Percentiles rank a stretch among this genome's conserved stretches.
Evolutionary conservation across 2,329 filamentous ascomycete genomes (phyloP).

Genomic region (Curvularia verruculosa): DNA sequence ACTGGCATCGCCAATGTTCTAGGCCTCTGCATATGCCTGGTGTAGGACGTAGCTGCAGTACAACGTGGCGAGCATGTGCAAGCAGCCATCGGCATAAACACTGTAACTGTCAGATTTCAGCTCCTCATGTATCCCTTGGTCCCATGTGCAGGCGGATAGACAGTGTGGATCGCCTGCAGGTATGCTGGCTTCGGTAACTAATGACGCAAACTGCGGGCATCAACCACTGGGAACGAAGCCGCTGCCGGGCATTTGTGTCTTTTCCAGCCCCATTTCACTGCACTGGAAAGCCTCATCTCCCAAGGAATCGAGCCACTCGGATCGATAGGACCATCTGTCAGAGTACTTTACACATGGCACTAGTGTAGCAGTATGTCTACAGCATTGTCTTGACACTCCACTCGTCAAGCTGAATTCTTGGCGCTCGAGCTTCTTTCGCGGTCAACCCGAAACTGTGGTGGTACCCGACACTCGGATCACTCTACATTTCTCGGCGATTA

Average conservation of each 20-base stretch:
- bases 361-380: constrained; percentile 1
- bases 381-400: background rate
- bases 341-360: background rate
- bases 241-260: background rate
- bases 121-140: background rate
- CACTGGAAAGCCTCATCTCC: background rate
- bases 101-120: background rate
- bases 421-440: background rate
- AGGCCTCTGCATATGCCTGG: constrained; percentile 1
- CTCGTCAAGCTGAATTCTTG: background rate
- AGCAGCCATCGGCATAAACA: background rate
- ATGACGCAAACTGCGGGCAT: background rate
- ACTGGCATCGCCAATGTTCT: constrained; percentile 1
- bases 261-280: background rate
- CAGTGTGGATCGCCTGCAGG: background rate
- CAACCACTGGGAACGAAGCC: background rate
- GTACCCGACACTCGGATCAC: background rate
- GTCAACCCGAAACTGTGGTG: background rate
- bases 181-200: background rate
- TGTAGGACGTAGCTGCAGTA: constrained; percentile 1
- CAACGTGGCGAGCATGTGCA: background rate
- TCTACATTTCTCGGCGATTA: background rate
- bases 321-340: background rate
- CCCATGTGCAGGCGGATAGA: background rate
- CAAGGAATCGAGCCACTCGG: background rate